These are phyloP conservation scores for Trichoderma endophyticum DNA, from an alignment of 2,329 filamentous ascomycete genomes.

Conservation along the genomic window DNA sequence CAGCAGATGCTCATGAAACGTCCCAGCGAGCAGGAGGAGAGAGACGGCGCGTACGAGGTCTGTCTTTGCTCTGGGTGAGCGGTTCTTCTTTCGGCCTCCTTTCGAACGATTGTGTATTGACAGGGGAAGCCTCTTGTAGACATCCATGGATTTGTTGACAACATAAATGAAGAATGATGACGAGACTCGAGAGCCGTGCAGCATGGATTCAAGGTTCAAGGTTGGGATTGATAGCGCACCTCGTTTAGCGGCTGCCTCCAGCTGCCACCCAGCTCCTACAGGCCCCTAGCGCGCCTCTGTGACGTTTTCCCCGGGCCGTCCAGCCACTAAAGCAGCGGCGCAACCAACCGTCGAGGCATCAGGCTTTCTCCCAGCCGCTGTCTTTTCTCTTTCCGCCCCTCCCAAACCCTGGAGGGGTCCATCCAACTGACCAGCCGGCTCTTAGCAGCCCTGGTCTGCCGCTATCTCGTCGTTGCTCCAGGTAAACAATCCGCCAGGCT, in stretches of 20 bases:
- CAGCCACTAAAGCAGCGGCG: background rate
- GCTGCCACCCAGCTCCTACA: background rate
- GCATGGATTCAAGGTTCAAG: background rate
- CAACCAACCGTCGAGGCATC: conserved; percentile 2
- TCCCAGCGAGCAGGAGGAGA: background rate
- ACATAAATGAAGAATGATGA: background rate
- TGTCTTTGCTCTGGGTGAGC: background rate
- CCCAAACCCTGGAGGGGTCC: background rate
- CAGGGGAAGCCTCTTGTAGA: background rate
- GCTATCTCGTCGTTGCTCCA: background rate
- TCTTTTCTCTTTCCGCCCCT: background rate
- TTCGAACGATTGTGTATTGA: background rate
- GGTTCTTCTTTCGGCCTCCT: background rate
- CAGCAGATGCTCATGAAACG: background rate
- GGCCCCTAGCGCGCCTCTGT: conserved; percentile 5
- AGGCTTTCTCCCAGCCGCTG: background rate
- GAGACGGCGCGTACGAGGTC: background rate
- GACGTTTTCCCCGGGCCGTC: conserved; percentile 10
- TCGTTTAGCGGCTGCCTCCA: background rate
- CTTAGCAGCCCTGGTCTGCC: background rate
- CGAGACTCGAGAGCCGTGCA: background rate
- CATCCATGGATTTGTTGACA: background rate
- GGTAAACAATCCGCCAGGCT: conserved; percentile 14
- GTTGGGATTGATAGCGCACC: background rate
- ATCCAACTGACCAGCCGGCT: background rate